phyloP scores from a whole-genome alignment of 306 rosid species.

The Lagenaria siceraria region DNA sequence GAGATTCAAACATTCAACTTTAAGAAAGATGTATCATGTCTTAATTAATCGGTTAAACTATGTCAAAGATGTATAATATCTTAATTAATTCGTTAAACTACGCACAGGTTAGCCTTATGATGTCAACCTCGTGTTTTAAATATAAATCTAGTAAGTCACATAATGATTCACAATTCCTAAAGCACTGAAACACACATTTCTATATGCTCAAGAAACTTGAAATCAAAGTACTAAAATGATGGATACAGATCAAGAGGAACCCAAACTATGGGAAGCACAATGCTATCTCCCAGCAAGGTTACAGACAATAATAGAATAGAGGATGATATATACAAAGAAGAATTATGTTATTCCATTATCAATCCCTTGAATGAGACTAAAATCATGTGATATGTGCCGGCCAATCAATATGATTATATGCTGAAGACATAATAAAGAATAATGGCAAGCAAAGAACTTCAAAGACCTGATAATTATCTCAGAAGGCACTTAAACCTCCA shows the following conservation, averaged over 20 bases:
- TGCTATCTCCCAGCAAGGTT: neutral
- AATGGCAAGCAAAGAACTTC: neutral
- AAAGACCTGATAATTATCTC: slow-evolving; percentile 4
- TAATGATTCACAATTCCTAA: neutral
- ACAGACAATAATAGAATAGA: neutral
- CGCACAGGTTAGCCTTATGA: no score
- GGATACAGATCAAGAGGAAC: neutral
- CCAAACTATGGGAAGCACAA: neutral
- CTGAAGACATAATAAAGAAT: neutral
- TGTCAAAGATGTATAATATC: neutral
- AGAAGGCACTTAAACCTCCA: slow-evolving; percentile 33
- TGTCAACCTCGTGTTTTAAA: neutral
- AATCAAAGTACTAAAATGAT: neutral
- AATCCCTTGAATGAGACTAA: neutral
- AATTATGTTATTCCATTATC: neutral
- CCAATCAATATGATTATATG: neutral
- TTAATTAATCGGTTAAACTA: neutral
- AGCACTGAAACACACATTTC: neutral
- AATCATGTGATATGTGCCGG: neutral
- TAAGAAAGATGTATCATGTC: neutral
- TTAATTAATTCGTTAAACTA: neutral
- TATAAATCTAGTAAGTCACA: neutral
- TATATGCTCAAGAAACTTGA: neutral
- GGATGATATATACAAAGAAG: neutral
- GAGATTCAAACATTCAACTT: neutral